Base-by-base conservation (phyloP, 148 eudicot genomes). In the Salicornia ramosissima region DNA sequence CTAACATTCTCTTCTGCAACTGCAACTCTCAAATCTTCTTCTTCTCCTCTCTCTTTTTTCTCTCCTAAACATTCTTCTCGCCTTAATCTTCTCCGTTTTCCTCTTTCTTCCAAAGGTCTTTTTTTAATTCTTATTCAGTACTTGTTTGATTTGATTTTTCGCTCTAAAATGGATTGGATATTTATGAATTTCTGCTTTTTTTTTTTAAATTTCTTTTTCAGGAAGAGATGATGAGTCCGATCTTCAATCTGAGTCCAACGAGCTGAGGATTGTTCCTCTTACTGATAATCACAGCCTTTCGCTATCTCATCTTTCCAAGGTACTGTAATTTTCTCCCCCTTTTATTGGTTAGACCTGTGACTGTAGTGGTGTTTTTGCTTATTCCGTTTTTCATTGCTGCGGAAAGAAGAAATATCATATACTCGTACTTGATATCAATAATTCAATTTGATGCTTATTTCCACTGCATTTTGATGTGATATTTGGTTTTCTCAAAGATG, bases 271-370 rank as follows among this genome's bases (percentile, higher is more conserved):
- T 59, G 90, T 75, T 29, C 94, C 91, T 0, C 56, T 87, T 36
- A 72, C 73, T 71, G 76, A 81, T 77, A 76, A 78, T 72, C 87
- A 24, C 1, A 77, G 55, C 31, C 74, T 70, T 31, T 77, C 77
- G 43, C 75, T 80, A 12, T 77, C 80, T 29, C 83, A 88, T 45
- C 73, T 89, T 43, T 89, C 97, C 21, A 71, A 87, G 88, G 97
- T 82, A 69, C 11, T 46, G 0, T 59, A 6, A 6, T 74, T 8
- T 3, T 50, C 3, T 39, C 34, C 9, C n/a, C 31, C n/a, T 58
- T 9, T 26, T 42, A 9, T 18, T 59, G 36, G 29, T 57, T 57
- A 21, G 26, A 24, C 57, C 19, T 53, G 40, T 36, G 57, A 53
- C 9, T 53, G 26, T 50, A 1, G 57, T 53, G 1, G 29, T 21